Percentiles rank a stretch among this genome's conserved stretches.
These are phyloP conservation scores for Malus domestica DNA, from an alignment of 306 rosid species.

Conservation along the genomic window DNA sequence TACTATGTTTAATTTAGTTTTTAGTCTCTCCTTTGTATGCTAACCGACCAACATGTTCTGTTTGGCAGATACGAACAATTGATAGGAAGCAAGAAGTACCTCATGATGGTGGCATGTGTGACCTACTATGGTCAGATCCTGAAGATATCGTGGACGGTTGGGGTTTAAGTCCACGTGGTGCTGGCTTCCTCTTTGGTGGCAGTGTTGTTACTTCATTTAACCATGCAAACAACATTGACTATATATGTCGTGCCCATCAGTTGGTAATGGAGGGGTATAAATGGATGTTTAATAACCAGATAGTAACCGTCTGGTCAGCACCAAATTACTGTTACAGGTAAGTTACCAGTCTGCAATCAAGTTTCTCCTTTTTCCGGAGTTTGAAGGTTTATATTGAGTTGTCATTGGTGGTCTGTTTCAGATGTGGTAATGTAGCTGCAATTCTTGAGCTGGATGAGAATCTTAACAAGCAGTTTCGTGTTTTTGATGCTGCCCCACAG, in stretches of 20 bases:
- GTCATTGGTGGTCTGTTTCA: conserved; percentile 26
- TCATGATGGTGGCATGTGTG: conserved; percentile 99
- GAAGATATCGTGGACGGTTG: conserved; percentile 98
- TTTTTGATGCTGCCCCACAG: conserved; percentile 97
- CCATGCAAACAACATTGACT: conserved; percentile 88
- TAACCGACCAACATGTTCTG: conserved; percentile 7
- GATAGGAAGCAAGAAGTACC: conserved; percentile 99
- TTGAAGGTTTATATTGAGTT: conserved; percentile 11
- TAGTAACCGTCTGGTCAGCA: conserved; percentile 99
- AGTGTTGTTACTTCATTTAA: conserved; percentile 80
- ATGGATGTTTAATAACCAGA: conserved; percentile 98
- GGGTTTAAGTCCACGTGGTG: conserved; percentile 99
- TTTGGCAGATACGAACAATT: conserved; percentile 72
- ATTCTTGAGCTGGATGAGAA: conserved; percentile 88
- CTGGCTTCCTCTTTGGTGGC: conserved; percentile 95
- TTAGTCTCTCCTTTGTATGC: conserved; percentile 4
- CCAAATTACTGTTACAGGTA: conserved; percentile 99
- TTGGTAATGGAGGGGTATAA: conserved; percentile 99
- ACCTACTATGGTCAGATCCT: conserved; percentile 98
- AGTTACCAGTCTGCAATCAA: not conserved
- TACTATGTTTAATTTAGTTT: not conserved
- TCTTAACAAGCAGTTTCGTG: conserved; percentile 82
- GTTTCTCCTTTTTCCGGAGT: conserved; percentile 4
- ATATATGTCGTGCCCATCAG: conserved; percentile 98
- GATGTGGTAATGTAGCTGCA: conserved; percentile 99